A percentile compares a stretch with the other conserved stretches of the same genome.
These are phyloP conservation scores for Lachnellula suecica DNA, from an alignment of 2,329 filamentous ascomycete species.

Conservation along the genomic window DNA sequence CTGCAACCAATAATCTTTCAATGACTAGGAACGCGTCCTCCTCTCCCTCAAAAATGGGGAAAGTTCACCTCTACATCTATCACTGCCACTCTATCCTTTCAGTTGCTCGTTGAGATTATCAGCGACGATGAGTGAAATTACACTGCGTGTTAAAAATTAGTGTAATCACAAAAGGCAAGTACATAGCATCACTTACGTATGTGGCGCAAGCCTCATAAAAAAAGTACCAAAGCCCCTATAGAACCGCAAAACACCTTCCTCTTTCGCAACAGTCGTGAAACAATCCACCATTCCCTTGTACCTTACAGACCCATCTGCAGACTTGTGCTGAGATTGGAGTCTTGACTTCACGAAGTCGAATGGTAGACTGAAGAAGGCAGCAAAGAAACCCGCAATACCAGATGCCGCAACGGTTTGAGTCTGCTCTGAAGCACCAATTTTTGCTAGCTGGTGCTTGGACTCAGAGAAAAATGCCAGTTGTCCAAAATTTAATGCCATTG, in stretches of 20 bases:
- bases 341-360: constrained; percentile 99
- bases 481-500: constrained; percentile 97
- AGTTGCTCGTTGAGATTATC: constrained; percentile 55
- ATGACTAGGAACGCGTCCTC: no score
- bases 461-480: constrained; percentile 98
- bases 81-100: no score
- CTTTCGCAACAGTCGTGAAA: constrained; percentile 81
- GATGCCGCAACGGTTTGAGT: constrained; percentile 82
- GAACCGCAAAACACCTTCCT: constrained; percentile 87
- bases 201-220: constrained; percentile 92
- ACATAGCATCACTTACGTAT: constrained; percentile 71
- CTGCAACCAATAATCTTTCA: no score
- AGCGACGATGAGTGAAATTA: constrained; percentile 73
- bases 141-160: constrained; percentile 41
- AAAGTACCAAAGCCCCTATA: constrained; percentile 98
- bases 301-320: constrained; percentile 76
- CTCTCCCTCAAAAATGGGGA: no score
- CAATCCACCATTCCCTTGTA: constrained; percentile 90
- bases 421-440: constrained; percentile 55
- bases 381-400: constrained; percentile 94
- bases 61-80: no score
- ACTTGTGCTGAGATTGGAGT: constrained; percentile 78
- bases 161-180: background rate
- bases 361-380: constrained; percentile 89
- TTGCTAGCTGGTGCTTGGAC: constrained; percentile 79